Percentiles rank a stretch among this genome's conserved stretches.
These are phyloP conservation scores for Lepidium africanum DNA, from an alignment of 345 rosid species.

Conservation along the genomic window DNA sequence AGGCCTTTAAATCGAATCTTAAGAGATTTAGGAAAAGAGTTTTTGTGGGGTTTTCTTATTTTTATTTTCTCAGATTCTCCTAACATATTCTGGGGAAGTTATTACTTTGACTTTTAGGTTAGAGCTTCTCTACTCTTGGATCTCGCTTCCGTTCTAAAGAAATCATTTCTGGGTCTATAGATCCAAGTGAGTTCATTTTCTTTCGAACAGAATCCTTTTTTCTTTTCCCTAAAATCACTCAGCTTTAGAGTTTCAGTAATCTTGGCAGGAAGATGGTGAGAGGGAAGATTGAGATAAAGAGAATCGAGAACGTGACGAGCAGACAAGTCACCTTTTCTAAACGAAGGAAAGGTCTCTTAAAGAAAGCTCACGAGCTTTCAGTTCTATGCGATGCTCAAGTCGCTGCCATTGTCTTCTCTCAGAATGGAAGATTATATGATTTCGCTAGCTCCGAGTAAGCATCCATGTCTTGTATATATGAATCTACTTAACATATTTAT, in stretches of 20 bases:
- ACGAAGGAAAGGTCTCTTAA: slow-evolving; percentile 44
- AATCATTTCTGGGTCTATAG: neutral
- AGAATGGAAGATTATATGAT: slow-evolving; percentile 36
- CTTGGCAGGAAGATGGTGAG: slow-evolving; percentile 33
- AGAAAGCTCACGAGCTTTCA: slow-evolving; percentile 54
- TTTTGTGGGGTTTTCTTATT: neutral
- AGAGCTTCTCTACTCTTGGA: neutral
- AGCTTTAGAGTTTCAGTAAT: slow-evolving; percentile 1
- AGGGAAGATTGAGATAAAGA: slow-evolving; percentile 42
- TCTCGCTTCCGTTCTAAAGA: slow-evolving; percentile 3
- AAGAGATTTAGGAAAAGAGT: neutral
- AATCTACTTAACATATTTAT: neutral
- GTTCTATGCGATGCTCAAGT: slow-evolving; percentile 34
- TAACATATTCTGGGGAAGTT: neutral
- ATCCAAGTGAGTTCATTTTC: slow-evolving; percentile 3
- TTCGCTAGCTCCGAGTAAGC: slow-evolving; percentile 42
- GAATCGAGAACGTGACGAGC: slow-evolving; percentile 42
- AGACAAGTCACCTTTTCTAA: slow-evolving; percentile 53
- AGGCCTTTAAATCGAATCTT: neutral
- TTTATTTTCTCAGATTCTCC: neutral
- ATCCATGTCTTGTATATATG: neutral
- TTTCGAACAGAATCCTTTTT: neutral
- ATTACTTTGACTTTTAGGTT: neutral
- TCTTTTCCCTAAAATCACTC: neutral
- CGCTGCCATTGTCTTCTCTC: slow-evolving; percentile 41